Conservation (phyloP, 108 stramenopile genomes). For the Aurantiochytrium sp. region DNA sequence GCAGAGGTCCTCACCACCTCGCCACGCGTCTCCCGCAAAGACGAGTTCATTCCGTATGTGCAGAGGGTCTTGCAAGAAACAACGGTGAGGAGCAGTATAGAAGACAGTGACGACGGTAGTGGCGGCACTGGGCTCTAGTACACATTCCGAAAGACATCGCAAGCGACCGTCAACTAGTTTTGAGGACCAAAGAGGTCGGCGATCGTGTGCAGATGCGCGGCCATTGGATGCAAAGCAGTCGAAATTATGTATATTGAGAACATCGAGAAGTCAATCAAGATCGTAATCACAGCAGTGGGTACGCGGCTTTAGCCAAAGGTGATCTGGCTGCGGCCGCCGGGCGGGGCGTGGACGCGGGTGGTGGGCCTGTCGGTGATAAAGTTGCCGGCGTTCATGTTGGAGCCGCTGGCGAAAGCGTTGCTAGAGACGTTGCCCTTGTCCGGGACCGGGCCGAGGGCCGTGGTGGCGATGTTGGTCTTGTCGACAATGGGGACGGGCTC, state of each 20-base stretch:
- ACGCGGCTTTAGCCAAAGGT: conserved; percentile 40
- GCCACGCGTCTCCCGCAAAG: neutral
- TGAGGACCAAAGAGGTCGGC: too few species aligned
- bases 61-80: neutral
- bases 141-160: too few species aligned
- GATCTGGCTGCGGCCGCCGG: conserved; percentile 50
- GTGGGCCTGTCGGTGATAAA: conserved; percentile 49
- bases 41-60: neutral
- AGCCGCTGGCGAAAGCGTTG: conserved; percentile 47
- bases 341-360: conserved; percentile 49
- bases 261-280: too few species aligned
- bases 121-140: too few species aligned
- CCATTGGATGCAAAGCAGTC: too few species aligned
- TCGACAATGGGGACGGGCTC: neutral
- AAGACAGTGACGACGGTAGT: too few species aligned
- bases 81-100: too few species aligned
- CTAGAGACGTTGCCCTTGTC: conserved; percentile 34
- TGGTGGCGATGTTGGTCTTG: conserved; percentile 4
- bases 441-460: neutral
- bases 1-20: neutral
- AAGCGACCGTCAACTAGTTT: too few species aligned
- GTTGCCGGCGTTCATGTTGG: conserved; percentile 55
- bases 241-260: too few species aligned
- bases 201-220: too few species aligned
- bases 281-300: too few species aligned